Evolutionary conservation across 176 grass and related monocot species (phyloP).

Genomic region (Oryza glumipatula): DNA sequence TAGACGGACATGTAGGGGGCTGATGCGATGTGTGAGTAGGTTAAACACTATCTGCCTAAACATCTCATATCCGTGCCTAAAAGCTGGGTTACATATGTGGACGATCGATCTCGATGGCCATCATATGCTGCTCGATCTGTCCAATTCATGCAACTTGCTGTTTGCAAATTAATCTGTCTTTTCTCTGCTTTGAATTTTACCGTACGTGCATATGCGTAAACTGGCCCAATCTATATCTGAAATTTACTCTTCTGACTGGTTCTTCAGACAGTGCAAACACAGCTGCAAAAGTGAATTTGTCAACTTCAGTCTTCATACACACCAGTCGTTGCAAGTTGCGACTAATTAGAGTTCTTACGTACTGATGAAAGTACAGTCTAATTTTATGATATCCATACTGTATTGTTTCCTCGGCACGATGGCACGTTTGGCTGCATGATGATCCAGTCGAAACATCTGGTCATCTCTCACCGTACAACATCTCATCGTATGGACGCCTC

Average conservation of each 20-base stretch:
- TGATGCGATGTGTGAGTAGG: constrained; percentile 20
- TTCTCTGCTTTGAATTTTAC: constrained; percentile 19
- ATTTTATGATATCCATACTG: constrained; percentile 1
- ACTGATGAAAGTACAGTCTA: neutral
- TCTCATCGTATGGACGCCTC: neutral
- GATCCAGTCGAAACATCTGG: neutral
- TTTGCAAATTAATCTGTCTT: neutral
- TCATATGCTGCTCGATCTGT: constrained; percentile 2
- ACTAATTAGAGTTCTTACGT: neutral
- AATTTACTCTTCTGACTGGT: neutral
- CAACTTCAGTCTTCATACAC: neutral
- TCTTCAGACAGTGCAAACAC: neutral
- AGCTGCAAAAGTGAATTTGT: neutral
- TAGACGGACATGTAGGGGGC: neutral
- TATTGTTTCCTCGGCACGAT: constrained; percentile 9
- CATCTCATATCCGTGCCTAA: constrained; percentile 27
- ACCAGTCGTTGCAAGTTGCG: neutral
- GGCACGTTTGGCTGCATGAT: neutral
- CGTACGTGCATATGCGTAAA: neutral
- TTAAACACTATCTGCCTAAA: constrained; percentile 32
- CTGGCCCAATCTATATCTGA: neutral
- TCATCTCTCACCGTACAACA: neutral
- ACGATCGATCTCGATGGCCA: neutral
- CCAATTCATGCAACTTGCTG: constrained; percentile 12
- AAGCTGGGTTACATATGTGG: constrained; percentile 5